Evolutionary conservation across 148 eudicot species (phyloP), one percentile per base, ranked within the genome.

Genomic region (Cornus controversa): DNA sequence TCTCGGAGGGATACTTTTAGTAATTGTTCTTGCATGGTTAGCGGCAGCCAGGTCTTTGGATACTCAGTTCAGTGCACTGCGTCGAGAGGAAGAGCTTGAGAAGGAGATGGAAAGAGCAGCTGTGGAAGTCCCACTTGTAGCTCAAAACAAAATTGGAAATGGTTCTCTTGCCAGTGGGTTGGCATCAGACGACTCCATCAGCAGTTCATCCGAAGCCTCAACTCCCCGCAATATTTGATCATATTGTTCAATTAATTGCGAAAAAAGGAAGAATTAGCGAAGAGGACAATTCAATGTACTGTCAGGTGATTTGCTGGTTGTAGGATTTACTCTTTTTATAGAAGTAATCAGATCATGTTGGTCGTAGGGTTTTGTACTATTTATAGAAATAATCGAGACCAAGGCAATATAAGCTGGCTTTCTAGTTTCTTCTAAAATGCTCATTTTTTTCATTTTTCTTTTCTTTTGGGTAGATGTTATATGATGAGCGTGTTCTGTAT

Each of bases 11-110:
- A 67, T 96, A 47, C 89, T 96, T 13, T 69, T 96, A 60, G 79
- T 93, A 36, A 96, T 96, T 5, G 99, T 96, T 26, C 68, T 84
- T 11, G 98, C 99, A 75, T 96, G 99, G 99, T 79, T 96, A 58
- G 92, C 77, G n/a, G 99, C 99, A 23, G 99, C 99, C n/a, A 85
- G 84, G 72, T 96, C 99, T 5, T 78, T 96, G 75, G 99, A 96
- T 79, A 85, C 82, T 58, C 99, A 96, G 78, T 93, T 96, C 86
- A 93, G 94, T 2, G 91, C 86, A 53, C 54, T 96, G 77, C 88
- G 99, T 15, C 85, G 62, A 25, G 99, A 96, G 81, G 98, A 96
- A 77, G 99, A 96, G 70, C 89, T 96, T 23, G 99, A 96, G 87
- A 90, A 96, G 85, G 98, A 93, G 83, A 87, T 96, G 97, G 99